Evolutionary conservation across 441 rosid genomes (phyloP).

Genomic region (Hypseocharis bilobata): DNA sequence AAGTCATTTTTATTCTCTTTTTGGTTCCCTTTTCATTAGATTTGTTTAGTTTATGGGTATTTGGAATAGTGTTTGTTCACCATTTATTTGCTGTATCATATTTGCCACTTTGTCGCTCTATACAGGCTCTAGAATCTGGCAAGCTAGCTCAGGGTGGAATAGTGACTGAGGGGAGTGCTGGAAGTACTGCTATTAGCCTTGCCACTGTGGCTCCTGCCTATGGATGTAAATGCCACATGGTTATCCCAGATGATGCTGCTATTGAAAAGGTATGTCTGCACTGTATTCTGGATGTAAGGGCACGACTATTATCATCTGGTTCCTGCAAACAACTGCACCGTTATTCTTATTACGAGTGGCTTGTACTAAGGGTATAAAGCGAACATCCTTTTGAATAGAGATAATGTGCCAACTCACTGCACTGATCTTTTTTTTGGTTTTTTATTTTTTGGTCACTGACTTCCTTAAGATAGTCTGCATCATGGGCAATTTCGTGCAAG

Average conservation of each 20-base stretch:
- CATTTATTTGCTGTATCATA: neutral
- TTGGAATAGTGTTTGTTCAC: neutral
- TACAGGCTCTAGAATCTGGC: constrained; percentile 70
- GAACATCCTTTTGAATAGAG: neutral
- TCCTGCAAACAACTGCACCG: neutral
- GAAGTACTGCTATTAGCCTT: constrained; percentile 93
- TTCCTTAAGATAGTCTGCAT: neutral
- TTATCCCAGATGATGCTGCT: constrained; percentile 90
- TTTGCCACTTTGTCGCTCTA: neutral
- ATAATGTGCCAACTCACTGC: neutral
- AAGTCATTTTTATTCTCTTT: neutral
- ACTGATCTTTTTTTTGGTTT: neutral
- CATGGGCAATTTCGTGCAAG: neutral
- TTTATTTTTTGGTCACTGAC: neutral
- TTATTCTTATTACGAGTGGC: neutral
- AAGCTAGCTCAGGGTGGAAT: constrained; percentile 56
- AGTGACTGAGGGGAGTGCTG: constrained; percentile 87
- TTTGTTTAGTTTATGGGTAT: neutral
- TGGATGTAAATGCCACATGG: constrained; percentile 86
- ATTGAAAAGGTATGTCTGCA: constrained; percentile 56
- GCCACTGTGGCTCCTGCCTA: constrained; percentile 84
- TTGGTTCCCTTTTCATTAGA: neutral
- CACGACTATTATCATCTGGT: neutral
- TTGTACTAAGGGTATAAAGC: neutral
- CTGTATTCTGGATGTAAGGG: neutral